Percentiles rank a stretch among this genome's conserved stretches.
Conservation (phyloP, 202 grass and related monocot species). For the Eragrostis tef region DNA sequence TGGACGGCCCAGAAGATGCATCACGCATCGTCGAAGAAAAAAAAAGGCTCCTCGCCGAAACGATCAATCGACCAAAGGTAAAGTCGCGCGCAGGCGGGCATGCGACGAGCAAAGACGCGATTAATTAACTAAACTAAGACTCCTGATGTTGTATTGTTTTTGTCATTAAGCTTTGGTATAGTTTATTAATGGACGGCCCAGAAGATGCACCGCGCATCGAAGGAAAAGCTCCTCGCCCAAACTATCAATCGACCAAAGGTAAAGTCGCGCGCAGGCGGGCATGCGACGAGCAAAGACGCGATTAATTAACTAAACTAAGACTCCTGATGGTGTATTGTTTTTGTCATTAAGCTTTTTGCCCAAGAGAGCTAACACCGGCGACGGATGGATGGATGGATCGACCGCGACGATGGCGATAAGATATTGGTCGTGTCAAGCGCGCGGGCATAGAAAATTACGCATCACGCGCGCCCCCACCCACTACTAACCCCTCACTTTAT, state of each 20-base stretch:
- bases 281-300: background rate
- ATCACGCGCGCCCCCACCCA: slow-evolving; percentile 45
- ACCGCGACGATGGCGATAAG: background rate
- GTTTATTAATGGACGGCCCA: slow-evolving; percentile 23
- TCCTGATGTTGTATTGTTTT: background rate
- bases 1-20: background rate
- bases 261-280: background rate
- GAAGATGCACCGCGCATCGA: background rate
- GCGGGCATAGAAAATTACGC: background rate
- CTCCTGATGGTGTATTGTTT: background rate
- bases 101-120: background rate
- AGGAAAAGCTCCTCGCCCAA: background rate
- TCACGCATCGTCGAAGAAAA: background rate
- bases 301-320: slow-evolving; percentile 38
- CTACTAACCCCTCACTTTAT: slow-evolving; percentile 35
- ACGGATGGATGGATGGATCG: background rate
- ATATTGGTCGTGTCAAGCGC: background rate
- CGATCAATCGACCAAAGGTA: slow-evolving; percentile 17
- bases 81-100: background rate
- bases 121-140: slow-evolving; percentile 39
- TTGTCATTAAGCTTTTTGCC: background rate
- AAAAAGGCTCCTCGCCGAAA: background rate
- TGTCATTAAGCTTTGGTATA: slow-evolving; percentile 24
- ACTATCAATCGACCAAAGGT: slow-evolving; percentile 14
- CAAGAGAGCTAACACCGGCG: background rate